These are phyloP conservation scores for Saccharomyces hybrid DNA, from an alignment of 1,139 yeast genomes.

Conservation along the genomic window DNA sequence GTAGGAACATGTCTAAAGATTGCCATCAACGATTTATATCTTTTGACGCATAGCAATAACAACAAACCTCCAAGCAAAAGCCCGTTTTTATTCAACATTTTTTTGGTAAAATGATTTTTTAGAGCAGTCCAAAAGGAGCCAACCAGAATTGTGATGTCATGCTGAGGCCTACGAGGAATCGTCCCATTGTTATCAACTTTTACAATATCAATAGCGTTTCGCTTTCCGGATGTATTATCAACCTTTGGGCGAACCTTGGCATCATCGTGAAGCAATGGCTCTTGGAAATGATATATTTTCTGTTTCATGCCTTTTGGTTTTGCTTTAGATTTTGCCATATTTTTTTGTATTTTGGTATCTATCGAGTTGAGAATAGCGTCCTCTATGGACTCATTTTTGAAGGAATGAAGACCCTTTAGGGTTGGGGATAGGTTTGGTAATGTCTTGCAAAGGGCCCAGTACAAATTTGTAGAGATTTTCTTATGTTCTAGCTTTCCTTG, in stretches of 20 bases:
- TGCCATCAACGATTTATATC: not conserved
- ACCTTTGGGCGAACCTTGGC: not conserved
- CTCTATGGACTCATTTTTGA: not conserved
- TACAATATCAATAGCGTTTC: not conserved
- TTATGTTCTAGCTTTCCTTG: slow-evolving; percentile 11
- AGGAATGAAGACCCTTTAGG: not conserved
- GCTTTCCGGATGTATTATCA: not conserved
- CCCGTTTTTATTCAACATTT: not conserved
- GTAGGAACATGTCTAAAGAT: not conserved
- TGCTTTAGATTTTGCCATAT: not conserved
- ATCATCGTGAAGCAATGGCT: not conserved
- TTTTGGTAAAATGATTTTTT: not conserved
- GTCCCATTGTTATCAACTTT: not conserved
- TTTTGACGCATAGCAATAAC: not conserved
- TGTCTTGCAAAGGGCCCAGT: slow-evolving; percentile 12
- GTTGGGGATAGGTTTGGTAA: slow-evolving; percentile 9
- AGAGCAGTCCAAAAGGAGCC: not conserved
- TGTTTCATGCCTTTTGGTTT: not conserved
- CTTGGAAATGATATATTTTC: not conserved
- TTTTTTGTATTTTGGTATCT: not conserved
- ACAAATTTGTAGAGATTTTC: slow-evolving; percentile 9
- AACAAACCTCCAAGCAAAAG: not conserved
- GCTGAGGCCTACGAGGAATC: not conserved
- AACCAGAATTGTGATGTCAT: not conserved
- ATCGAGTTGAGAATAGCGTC: not conserved